A percentile compares a stretch with the other conserved stretches of the same genome.
Conservation (phyloP, 129 eudicot genomes). For the Ambrosia trifida region DNA sequence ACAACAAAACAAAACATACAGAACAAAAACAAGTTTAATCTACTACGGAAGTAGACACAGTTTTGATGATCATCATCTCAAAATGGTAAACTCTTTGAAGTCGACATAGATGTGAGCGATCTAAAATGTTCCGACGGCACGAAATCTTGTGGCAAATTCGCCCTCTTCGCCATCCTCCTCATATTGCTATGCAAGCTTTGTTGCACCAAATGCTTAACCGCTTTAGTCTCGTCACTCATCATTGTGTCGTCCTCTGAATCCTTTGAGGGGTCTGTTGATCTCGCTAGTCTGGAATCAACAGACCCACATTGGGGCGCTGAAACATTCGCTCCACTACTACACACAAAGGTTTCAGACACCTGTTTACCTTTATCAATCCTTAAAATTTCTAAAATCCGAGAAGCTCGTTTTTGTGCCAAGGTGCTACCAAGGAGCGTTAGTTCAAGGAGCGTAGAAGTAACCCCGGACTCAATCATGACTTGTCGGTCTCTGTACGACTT, state of each 20-base stretch:
- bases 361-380: slow-evolving; percentile 85
- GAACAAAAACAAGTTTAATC: slow-evolving; percentile 22
- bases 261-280: slow-evolving; percentile 19
- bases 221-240: slow-evolving; percentile 87
- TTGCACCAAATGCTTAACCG: slow-evolving; percentile 81
- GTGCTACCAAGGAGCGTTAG: slow-evolving; percentile 85
- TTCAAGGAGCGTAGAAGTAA: slow-evolving; percentile 74
- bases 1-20: slow-evolving; percentile 30
- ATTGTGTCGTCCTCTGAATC: slow-evolving; percentile 42
- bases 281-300: slow-evolving; percentile 23
- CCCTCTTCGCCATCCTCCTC: slow-evolving; percentile 88
- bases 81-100: slow-evolving; percentile 97
- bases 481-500: slow-evolving; percentile 77
- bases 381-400: slow-evolving; percentile 75
- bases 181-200: slow-evolving; percentile 92
- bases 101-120: slow-evolving; percentile 69
- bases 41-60: slow-evolving; percentile 17
- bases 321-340: slow-evolving; percentile 34
- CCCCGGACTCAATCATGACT: slow-evolving; percentile 76
- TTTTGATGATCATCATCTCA: slow-evolving; percentile 37
- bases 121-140: slow-evolving; percentile 84
- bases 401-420: slow-evolving; percentile 92
- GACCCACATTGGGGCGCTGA: slow-evolving; percentile 68
- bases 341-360: slow-evolving; percentile 50
- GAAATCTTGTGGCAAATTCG: slow-evolving; percentile 87